Percentiles rank a stretch among this genome's conserved stretches.
phyloP scores from a whole-genome alignment of 2,329 filamentous ascomycete species.

The Hansfordia pulvinata region DNA sequence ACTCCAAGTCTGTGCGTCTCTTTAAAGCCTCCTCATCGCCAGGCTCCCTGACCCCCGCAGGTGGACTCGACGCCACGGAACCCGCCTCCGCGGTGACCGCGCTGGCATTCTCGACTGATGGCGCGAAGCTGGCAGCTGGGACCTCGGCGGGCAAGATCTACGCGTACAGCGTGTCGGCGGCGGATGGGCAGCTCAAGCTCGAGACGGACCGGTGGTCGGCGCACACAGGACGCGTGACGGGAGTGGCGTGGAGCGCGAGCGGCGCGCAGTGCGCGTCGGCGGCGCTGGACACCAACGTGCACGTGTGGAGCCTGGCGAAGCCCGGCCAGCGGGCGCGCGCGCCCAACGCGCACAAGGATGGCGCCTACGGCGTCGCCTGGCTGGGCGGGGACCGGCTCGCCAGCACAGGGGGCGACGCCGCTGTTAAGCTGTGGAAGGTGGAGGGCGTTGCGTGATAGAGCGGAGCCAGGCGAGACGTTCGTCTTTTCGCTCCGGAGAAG shows the following conservation, averaged over 20 bases:
- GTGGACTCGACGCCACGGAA: constrained; percentile 41
- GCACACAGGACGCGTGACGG: constrained; percentile 43
- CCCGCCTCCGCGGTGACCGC: constrained; percentile 62
- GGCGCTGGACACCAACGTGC: constrained; percentile 80
- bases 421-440: constrained; percentile 89
- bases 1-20: constrained; percentile 62
- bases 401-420: constrained; percentile 75
- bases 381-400: constrained; percentile 56
- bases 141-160: constrained; percentile 78
- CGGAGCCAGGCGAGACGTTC: too few species aligned
- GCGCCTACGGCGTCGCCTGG: constrained; percentile 81
- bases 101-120: constrained; percentile 70
- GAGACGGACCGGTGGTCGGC: constrained; percentile 62
- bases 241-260: constrained; percentile 61
- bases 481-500: too few species aligned
- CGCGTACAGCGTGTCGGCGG: constrained; percentile 49
- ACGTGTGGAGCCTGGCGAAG: constrained; percentile 76
- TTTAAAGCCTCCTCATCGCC: constrained; percentile 52
- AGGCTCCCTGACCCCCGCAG: too few species aligned
- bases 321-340: constrained; percentile 77
- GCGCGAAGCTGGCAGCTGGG: constrained; percentile 68
- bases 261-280: constrained; percentile 74
- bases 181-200: constrained; percentile 43
- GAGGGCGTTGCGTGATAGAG: too few species aligned
- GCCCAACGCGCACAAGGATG: constrained; percentile 87